Evolutionary conservation across 805 yeast genomes (phyloP).

Genomic region (Monosporozyma siamensis): DNA sequence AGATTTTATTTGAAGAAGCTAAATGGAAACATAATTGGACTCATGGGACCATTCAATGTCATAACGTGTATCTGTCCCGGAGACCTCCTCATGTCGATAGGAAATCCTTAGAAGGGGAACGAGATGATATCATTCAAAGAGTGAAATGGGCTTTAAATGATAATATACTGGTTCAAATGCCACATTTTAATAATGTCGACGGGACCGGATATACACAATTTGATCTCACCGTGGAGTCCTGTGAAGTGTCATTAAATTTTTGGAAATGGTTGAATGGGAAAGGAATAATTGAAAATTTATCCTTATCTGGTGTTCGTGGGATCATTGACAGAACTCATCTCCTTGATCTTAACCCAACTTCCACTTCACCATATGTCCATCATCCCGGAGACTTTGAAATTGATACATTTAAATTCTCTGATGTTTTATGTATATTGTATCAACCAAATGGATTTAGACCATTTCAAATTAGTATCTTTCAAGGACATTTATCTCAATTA

Average conservation of each 20-base stretch:
- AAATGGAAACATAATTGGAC: constrained; percentile 96
- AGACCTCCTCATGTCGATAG: constrained; percentile 54
- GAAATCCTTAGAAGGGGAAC: neutral
- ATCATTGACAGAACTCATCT: constrained; percentile 84
- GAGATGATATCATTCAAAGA: constrained; percentile 50
- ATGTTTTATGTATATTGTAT: constrained; percentile 66
- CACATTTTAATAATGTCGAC: constrained; percentile 72
- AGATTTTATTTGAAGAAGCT: constrained; percentile 86
- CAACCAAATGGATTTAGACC: constrained; percentile 81
- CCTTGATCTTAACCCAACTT: too few species aligned
- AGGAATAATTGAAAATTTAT: constrained; percentile 76
- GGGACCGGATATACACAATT: constrained; percentile 96
- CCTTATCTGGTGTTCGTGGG: constrained; percentile 81
- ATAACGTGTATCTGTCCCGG: constrained; percentile 75
- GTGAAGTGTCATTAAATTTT: constrained; percentile 70
- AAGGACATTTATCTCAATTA: constrained; percentile 67
- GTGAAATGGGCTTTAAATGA: constrained; percentile 33
- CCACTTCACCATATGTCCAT: constrained; percentile 60
- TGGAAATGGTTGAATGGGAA: constrained; percentile 82
- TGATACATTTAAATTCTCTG: constrained; percentile 73
- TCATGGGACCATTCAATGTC: constrained; percentile 74
- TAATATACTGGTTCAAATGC: constrained; percentile 27
- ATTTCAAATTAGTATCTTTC: constrained; percentile 79
- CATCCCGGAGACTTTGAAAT: constrained; percentile 92
- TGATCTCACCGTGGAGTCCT: constrained; percentile 81